Percentiles rank a stretch among this genome's conserved stretches.
Evolutionary conservation across 352 stramenopile genomes (phyloP).

Genomic region (Thalassiosira sp.): DNA sequence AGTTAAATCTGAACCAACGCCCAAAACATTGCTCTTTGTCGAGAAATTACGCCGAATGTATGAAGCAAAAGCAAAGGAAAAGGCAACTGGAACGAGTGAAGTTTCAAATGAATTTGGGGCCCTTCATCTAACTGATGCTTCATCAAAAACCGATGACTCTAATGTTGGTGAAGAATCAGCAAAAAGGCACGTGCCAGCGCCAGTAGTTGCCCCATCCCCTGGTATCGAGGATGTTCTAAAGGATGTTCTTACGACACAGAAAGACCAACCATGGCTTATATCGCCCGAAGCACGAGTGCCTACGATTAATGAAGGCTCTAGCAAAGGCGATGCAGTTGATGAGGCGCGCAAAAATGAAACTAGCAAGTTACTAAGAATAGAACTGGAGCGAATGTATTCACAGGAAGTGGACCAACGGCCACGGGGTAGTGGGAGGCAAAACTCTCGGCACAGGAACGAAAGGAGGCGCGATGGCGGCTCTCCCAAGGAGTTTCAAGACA

Average conservation of each 20-base stretch:
- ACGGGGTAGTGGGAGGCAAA: conserved; percentile 2
- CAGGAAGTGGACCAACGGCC: conserved; percentile 17
- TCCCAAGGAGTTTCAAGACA: conserved; percentile 54
- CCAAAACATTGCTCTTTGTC: conserved; percentile 66
- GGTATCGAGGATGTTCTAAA: conserved; percentile 65
- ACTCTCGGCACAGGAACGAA: conserved; percentile 17
- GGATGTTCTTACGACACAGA: conserved; percentile 61
- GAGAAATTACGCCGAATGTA: conserved; percentile 71
- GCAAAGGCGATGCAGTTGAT: conserved; percentile 4
- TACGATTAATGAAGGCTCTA: conserved; percentile 14
- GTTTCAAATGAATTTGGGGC: conserved; percentile 7
- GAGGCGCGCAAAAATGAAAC: conserved; percentile 47
- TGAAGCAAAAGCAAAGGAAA: conserved; percentile 63
- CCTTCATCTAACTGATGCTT: conserved; percentile 19
- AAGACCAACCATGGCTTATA: conserved; percentile 79
- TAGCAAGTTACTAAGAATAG: conserved; percentile 47
- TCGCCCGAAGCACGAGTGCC: conserved; percentile 68
- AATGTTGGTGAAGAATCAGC: conserved; percentile 11
- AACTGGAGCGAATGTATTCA: conserved; percentile 57
- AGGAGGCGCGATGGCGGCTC: conserved; percentile 1
- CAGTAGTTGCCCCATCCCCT: conserved; percentile 60
- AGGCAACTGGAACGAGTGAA: conserved; percentile 19
- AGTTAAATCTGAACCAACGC: conserved; percentile 28
- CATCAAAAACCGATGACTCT: conserved; percentile 14
- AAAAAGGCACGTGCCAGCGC: conserved; percentile 48